Base-by-base conservation (phyloP, 805 yeast species). In the Kodamaea jinghongensis region DNA sequence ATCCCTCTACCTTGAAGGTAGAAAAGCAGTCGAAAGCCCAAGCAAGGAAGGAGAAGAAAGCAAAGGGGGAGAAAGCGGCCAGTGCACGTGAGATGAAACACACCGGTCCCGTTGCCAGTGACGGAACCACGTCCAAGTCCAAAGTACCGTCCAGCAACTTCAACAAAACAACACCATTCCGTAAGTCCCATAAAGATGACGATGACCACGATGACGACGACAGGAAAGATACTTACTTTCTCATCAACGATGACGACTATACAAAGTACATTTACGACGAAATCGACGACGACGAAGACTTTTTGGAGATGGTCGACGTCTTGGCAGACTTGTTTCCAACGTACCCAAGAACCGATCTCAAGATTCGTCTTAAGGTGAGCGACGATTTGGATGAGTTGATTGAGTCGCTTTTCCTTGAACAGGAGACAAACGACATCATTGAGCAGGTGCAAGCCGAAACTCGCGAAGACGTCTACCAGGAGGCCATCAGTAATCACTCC, bases 311-410 rank as follows among this genome's bases (percentile, higher is more conserved):
- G 39, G 48, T 52, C 7, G 62, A 57, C 17, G 42, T 45, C 5
- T 45, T 64, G 25, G 46, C 55, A 14, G 63, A 58, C 31, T 41
- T 61, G 25, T 63, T 63, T 33, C 67, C 65, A 4, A 37, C 41
- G 16, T 37, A 48, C 27, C 44, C 55, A 11, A 50, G 60, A 10
- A 47, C 60, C 14, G 64, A 61, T 32, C 46, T 61, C 34, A 51
- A 56, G 32, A 42, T 54, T 16, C 49, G 65, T 33, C 45, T 61
- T 26, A 47, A 54, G 29, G 49, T 56, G 7, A 34, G 56, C 11
- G 45, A 47, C n/a, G 48, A 51, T 25, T 36, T 58, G 16, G 57
- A 55, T 8, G 46, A 28, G 32, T 47, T 62, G 14, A 41, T 61
- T 14, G 65, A 61, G 32, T 52, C 46, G 25, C 51, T 63, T n/a